These are phyloP conservation scores for Pseudocercospora crystallina DNA, from an alignment of 2,329 filamentous ascomycete species.

Conservation along the genomic window DNA sequence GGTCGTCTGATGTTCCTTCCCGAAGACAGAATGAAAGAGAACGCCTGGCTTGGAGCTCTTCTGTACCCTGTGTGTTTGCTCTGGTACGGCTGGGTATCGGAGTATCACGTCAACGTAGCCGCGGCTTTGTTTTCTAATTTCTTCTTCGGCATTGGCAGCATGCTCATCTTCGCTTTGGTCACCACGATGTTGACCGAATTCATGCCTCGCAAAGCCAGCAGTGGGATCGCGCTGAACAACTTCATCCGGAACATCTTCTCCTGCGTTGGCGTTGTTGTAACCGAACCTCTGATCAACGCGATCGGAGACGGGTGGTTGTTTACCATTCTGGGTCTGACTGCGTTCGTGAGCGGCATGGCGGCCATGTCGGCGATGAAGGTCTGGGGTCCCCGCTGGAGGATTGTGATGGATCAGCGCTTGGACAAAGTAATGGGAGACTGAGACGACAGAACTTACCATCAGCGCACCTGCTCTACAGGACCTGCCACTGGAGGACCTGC, in stretches of 20 bases:
- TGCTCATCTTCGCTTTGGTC: slow-evolving; percentile 71
- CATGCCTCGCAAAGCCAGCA: slow-evolving; percentile 68
- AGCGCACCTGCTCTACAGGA: no score
- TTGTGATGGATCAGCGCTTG: slow-evolving; percentile 32
- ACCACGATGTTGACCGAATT: slow-evolving; percentile 87
- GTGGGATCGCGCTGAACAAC: slow-evolving; percentile 78
- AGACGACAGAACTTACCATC: neutral
- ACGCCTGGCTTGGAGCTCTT: slow-evolving; percentile 72
- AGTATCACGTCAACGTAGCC: slow-evolving; percentile 53
- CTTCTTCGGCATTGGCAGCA: slow-evolving; percentile 70
- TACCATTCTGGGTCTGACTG: slow-evolving; percentile 50
- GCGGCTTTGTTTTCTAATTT: slow-evolving; percentile 38
- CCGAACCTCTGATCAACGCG: slow-evolving; percentile 67
- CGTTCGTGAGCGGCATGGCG: slow-evolving; percentile 27
- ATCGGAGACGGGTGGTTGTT: slow-evolving; percentile 78
- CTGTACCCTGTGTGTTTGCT: slow-evolving; percentile 70
- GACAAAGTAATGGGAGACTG: slow-evolving; percentile 22
- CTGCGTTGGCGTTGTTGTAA: slow-evolving; percentile 68
- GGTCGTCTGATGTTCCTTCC: slow-evolving; percentile 69
- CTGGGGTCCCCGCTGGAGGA: slow-evolving; percentile 34
- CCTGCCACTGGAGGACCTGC: no score
- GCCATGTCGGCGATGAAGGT: slow-evolving; percentile 37
- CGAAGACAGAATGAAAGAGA: slow-evolving; percentile 80
- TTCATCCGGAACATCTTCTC: slow-evolving; percentile 77
- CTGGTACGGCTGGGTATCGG: slow-evolving; percentile 74